Percentiles rank a stretch among this genome's conserved stretches.
Conservation (phyloP, 371 early-diverging fungal species). For the Apophysomyces variabilis region DNA sequence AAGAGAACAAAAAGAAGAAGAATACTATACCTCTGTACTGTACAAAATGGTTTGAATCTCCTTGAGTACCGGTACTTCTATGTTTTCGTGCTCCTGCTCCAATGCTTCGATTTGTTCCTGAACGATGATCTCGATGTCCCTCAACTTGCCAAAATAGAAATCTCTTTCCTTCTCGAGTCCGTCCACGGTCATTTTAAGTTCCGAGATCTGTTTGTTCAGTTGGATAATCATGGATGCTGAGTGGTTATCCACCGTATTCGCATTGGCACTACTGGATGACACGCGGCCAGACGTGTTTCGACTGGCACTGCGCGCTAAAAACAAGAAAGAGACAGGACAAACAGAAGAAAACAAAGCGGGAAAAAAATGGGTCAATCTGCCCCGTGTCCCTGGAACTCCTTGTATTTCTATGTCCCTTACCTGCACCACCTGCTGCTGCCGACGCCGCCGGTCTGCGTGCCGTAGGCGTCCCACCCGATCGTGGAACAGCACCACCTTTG, state of each 20-base stretch:
- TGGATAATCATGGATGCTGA: constrained; percentile 60
- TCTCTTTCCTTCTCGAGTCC: constrained; percentile 93
- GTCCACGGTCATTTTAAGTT: constrained; percentile 78
- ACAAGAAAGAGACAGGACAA: not conserved
- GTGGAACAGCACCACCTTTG: constrained; percentile 26
- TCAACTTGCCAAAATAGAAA: constrained; percentile 90
- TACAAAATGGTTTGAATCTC: constrained; percentile 85
- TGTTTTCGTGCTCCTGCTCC: constrained; percentile 40
- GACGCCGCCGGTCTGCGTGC: constrained; percentile 11
- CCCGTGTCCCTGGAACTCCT: not conserved
- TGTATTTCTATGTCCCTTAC: constrained; percentile 20
- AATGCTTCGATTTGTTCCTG: constrained; percentile 68
- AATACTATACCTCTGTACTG: constrained; percentile 69
- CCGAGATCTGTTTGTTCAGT: constrained; percentile 71
- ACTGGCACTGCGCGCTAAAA: constrained; percentile 30
- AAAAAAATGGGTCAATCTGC: not conserved
- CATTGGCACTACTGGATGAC: constrained; percentile 29
- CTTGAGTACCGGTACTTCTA: constrained; percentile 57
- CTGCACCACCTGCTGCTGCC: constrained; percentile 27
- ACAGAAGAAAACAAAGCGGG: not conserved
- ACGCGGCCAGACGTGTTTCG: constrained; percentile 30
- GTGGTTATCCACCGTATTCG: constrained; percentile 25
- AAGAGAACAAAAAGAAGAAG: not conserved
- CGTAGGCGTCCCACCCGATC: constrained; percentile 35
- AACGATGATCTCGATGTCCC: constrained; percentile 90